Evolutionary conservation across 805 yeast genomes (phyloP), one percentile per base, ranked within the genome.

Genomic region (Yamadazyma ubonensis): DNA sequence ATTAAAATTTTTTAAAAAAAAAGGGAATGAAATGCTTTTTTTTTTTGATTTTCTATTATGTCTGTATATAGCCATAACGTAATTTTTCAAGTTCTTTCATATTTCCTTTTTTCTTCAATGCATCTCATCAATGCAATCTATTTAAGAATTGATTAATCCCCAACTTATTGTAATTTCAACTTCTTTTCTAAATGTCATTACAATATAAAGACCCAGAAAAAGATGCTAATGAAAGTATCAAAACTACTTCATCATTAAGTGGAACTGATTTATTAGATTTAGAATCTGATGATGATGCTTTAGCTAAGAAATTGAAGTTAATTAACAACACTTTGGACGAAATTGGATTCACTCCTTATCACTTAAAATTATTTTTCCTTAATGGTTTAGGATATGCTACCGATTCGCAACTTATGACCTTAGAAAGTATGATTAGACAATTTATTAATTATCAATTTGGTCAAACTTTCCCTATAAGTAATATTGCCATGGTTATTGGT

Each of bases 321-420:
- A 59, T 77, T 36, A 76, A 77, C 53, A 57, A 74, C 42, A 80
- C 83, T 12, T 63, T 78, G 41, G 81, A 79, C 51, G 79, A 79
- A 49, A 75, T 78, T 39, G 83, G 83, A 0, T 58, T 59, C 44
- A 58, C 63, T 10, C 53, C 55, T 14, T 64, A 59, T 44, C 70
- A 63, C 41, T 49, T 59, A 41, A 62, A 62, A 45, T 45, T 63
- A 18, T 63, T 65, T 38, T 51, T 61, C 39, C 42, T 65, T 10
- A 62, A 60, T 39, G 70, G 70, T 5, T 56, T 64, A 59, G 70
- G 70, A 3, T 64, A 63, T 43, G 60, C 65, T 5, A 59, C 64
- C 7, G 69, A 61, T 36, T 55, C 64, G 17, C 63, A 57, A 41
- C 43, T 61, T 17, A 50, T 54, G 20, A 43, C 42, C 23, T 39